Evolutionary conservation across 2,329 filamentous ascomycete genomes (phyloP), one percentile per base, ranked within the genome.

Genomic region (Aspergillus tanneri): DNA sequence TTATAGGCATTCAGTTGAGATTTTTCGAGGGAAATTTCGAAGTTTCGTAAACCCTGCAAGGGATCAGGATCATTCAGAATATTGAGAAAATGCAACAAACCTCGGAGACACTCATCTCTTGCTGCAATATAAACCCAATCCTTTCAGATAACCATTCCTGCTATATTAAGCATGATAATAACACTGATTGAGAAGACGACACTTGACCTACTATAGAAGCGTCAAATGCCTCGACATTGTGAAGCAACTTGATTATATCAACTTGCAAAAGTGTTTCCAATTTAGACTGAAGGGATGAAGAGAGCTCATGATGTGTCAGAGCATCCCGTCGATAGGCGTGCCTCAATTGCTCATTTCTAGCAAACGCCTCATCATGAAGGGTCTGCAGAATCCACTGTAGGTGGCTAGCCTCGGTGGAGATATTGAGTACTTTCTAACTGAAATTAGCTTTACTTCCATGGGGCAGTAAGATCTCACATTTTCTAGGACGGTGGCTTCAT

Each of bases 131-230:
- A 14, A 57, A 37, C 12, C 51, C 49, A 38, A 68, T 55, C 27
- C 57, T 60, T 23, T 47, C 59, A 8, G 54, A 56, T 3, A 70
- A 44, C 63, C 63, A 69, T 57, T 66, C 62, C 68, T 70, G 27
- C 8, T 34, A 30, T 10, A 14, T 4, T 19, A 28, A 60, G 21
- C 61, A 35, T 21, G 28, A 25, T n/a, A 12, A 14, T n/a, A 6
- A 23, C 37, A 14, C 49, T 43, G 41, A 57, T 50, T 5, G 37
- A 38, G n/a, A 16, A 24, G 3, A 6, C 28, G 27, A 4, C 22
- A n/a, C n/a, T n/a, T n/a, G 11, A 40, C 55, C 41, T 63, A 72
- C 72, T 46, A 74, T 43, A 27, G 68, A 66, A 8, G 60, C 50
- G 34, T 71, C 63, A 12, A 73, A 58, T 10, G 47, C 56, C 2